A percentile compares a stretch with the other conserved stretches of the same genome.
Evolutionary conservation across 2,329 filamentous ascomycete genomes (phyloP).

Genomic region (Cryphonectria naterciae): DNA sequence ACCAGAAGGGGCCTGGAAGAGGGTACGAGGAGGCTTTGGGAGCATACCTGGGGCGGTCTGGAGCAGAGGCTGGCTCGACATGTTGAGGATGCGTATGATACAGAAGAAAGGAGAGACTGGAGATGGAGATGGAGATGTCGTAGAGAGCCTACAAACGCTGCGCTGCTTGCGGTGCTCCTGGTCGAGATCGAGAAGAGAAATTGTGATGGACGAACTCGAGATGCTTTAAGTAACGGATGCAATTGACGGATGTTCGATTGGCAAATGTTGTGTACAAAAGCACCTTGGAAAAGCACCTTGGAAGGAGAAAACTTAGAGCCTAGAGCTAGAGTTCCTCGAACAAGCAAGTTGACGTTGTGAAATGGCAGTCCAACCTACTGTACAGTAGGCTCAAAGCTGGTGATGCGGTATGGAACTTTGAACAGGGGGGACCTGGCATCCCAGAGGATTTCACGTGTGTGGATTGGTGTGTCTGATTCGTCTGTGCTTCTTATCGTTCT

Average conservation of each 20-base stretch:
- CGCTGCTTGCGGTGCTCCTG: neutral
- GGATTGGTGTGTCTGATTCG: slow-evolving; percentile 10
- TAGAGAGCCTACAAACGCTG: neutral
- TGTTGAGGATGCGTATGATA: slow-evolving; percentile 47
- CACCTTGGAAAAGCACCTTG: slow-evolving; percentile 9
- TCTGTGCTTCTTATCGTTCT: neutral
- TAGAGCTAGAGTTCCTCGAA: neutral
- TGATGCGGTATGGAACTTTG: neutral
- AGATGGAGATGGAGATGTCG: slow-evolving; percentile 2
- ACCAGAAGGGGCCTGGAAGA: neutral
- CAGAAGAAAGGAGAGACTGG: neutral
- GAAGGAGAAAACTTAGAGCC: neutral
- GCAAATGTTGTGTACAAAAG: neutral
- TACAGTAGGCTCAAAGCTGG: neutral
- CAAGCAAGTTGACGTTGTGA: slow-evolving; percentile 5
- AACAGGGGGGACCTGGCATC: neutral
- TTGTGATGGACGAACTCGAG: neutral
- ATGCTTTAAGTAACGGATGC: neutral
- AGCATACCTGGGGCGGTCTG: slow-evolving; percentile 84
- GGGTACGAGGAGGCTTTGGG: slow-evolving; percentile 8
- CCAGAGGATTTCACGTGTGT: neutral
- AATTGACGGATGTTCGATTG: slow-evolving; percentile 14
- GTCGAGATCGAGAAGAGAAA: neutral
- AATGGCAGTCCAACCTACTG: neutral
- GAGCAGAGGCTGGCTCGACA: slow-evolving; percentile 97